phyloP scores from a whole-genome alignment of 306 rosid genomes.

The Corylus heterophylla region DNA sequence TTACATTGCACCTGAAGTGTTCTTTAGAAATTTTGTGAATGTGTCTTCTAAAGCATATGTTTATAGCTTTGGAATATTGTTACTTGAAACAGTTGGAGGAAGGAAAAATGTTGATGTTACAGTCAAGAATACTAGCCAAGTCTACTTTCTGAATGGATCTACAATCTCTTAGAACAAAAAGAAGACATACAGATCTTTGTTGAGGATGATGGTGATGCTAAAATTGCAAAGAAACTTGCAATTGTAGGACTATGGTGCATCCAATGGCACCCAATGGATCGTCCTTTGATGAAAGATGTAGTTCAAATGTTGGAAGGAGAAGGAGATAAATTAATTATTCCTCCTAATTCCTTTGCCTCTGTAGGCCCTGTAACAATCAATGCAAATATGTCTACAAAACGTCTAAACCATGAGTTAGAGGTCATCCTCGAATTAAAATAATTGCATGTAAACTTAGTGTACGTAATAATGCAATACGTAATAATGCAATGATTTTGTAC shows the following conservation, averaged over 20 bases:
- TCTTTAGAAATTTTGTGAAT: slow-evolving; percentile 37
- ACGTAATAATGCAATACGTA: too few species aligned
- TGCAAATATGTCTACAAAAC: neutral
- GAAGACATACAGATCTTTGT: neutral
- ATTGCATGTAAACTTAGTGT: neutral
- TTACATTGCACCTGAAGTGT: slow-evolving; percentile 39
- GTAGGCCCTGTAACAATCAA: neutral
- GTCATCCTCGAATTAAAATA: slow-evolving; percentile 25
- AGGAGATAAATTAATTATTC: slow-evolving; percentile 14
- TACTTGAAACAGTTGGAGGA: slow-evolving; percentile 38
- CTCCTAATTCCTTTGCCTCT: slow-evolving; percentile 32
- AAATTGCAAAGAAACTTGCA: slow-evolving; percentile 31
- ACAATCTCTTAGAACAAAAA: slow-evolving; percentile 25
- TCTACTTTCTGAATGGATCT: slow-evolving; percentile 41
- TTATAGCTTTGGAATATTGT: slow-evolving; percentile 38
- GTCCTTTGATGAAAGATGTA: slow-evolving; percentile 40
- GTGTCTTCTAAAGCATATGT: slow-evolving; percentile 39
- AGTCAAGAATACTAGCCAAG: neutral
- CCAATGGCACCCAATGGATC: slow-evolving; percentile 41
- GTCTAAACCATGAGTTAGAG: slow-evolving; percentile 16
- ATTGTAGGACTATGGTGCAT: slow-evolving; percentile 49
- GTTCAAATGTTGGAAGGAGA: slow-evolving; percentile 39
- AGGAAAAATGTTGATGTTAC: slow-evolving; percentile 14
- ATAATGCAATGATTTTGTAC: too few species aligned
- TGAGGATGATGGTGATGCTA: slow-evolving; percentile 13